Percentiles rank a stretch among this genome's conserved stretches.
phyloP scores from a whole-genome alignment of 495 filamentous ascomycete species.

The Durotheca rogersii region DNA sequence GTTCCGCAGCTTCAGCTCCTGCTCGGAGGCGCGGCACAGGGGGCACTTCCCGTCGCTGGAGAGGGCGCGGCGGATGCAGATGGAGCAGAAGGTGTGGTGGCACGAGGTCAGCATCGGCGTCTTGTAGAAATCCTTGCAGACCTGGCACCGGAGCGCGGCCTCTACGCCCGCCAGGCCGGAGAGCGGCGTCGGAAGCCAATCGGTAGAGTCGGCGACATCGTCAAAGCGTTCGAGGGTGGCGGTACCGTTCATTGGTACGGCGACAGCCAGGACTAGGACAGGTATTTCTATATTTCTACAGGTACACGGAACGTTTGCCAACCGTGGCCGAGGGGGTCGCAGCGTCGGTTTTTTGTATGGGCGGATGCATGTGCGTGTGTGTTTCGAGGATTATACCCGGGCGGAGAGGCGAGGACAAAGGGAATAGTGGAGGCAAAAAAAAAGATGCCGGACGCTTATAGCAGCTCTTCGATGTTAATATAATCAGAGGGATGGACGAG shows the following conservation, averaged over 20 bases:
- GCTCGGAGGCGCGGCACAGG: slow-evolving; percentile 70
- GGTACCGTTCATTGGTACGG: slow-evolving; percentile 18
- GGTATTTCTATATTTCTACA: too few species aligned
- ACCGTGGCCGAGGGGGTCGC: too few species aligned
- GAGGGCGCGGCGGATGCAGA: slow-evolving; percentile 86
- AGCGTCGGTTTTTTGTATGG: too few species aligned
- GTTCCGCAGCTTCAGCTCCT: slow-evolving; percentile 77
- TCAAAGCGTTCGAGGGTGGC: slow-evolving; percentile 33
- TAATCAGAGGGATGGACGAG: not conserved
- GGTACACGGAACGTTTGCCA: too few species aligned
- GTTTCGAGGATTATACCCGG: too few species aligned
- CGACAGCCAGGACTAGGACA: not conserved
- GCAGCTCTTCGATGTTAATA: too few species aligned
- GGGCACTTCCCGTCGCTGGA: slow-evolving; percentile 83
- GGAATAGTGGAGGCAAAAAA: too few species aligned
- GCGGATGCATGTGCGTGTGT: too few species aligned
- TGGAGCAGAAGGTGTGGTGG: slow-evolving; percentile 93
- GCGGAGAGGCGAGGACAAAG: too few species aligned
- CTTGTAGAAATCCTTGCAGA: slow-evolving; percentile 96
- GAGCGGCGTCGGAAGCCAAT: slow-evolving; percentile 85
- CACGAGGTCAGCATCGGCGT: slow-evolving; percentile 94
- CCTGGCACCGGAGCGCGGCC: slow-evolving; percentile 84
- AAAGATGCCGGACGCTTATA: too few species aligned
- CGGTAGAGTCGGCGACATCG: slow-evolving; percentile 82
- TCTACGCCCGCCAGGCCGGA: slow-evolving; percentile 73